Evolutionary conservation across 2,329 filamentous ascomycete genomes (phyloP), one percentile per base, ranked within the genome.

Genomic region (Apiospora malaysiana): DNA sequence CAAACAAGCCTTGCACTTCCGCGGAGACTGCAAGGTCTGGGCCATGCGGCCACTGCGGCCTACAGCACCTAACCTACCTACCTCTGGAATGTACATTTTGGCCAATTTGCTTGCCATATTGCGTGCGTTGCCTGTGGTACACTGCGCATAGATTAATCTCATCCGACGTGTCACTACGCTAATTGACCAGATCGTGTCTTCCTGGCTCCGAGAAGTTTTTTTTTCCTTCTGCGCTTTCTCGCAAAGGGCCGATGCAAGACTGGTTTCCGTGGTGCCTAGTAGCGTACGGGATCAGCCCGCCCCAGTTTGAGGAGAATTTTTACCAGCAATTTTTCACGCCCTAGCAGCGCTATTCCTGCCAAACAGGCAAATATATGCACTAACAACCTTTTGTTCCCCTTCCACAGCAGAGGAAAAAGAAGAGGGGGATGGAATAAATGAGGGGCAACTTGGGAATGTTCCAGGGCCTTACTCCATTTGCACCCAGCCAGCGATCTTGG

Each of bases 1-100:
- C 56, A 63, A 63, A 21, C 56, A 63, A 21, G 56, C 56, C 56
- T 37, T 63, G 32, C 56, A 63, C 56, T 63, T 63, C 56, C 56
- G 56, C 56, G 56, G 56, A 63, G 56, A 40, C 42, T 45, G 9
- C 4, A 7, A 27, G 3, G 27, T 37, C 14, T 59, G 51, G 51
- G 49, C 25, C 16, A 25, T 32, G 27, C 18, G 27, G 32, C 21
- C 32, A 32, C 32, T 32, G 32, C 32, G 32, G 32, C 32, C 32
- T 4, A 32, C 32, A 32, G 32, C 32, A 6, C 32, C 32, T 32
- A 32, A 6, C 32, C 32, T 32, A 32, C 32, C 4, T 63, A 18
- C 18, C 27, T 40, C 32, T 21, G 27, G 27, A 63, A 40, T 59
- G 51, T 16, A 45, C 12, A 18, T 16, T 37, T 37, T 59, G 27